Evolutionary conservation across 1,284 basidiomycete species (phyloP), one percentile per base, ranked within the genome.

Genomic region (Ceratobasidium sp.): DNA sequence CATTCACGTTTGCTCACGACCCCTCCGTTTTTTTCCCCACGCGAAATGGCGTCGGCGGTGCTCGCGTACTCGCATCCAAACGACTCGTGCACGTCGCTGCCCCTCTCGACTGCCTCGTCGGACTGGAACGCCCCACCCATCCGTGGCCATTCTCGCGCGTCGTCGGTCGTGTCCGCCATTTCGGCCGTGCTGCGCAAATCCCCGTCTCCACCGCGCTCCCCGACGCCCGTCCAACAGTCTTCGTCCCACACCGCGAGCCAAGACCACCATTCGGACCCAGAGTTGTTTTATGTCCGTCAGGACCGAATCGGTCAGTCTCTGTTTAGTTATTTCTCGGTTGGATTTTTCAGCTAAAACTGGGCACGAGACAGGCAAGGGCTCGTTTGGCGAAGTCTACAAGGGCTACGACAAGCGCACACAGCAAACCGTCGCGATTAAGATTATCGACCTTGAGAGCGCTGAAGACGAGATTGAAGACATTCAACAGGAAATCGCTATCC

Each of bases 401-500:
- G 95, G 93, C 73, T 96, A 92, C 78, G 94, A 97, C 82, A 94
- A 94, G 79, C 87, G 93, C 72, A 96, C 94, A 36, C 91, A 94
- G 79, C 90, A 91, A 81, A 95, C 95, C 0, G 95, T 97, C 42
- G 95, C 95, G 49, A 97, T 98, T 84, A 98, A 98, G 87, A 96
- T 98, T 77, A 98, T 99, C 80, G 95, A 99, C 83, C 87, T 99
- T 44, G 96, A 99, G 82, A 95, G 93, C 78, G 96, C 96, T 64
- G 96, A 98, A 81, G 97, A 99, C 79, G 97, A 99, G 84, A 98
- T 99, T 80, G 96, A 98, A 81, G 96, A 99, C 82, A 98, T 99
- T 73, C 96, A 99, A 78, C 95, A 97, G 80, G 97, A 99, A 81
- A 99, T 99, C 75, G 93, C 96, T 81, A 98, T 98, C 75, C 87